Percentiles rank a stretch among this genome's conserved stretches.
These are phyloP conservation scores for Umbelopsis sp. DNA, from an alignment of 192 early-diverging fungal species.

Conservation along the genomic window DNA sequence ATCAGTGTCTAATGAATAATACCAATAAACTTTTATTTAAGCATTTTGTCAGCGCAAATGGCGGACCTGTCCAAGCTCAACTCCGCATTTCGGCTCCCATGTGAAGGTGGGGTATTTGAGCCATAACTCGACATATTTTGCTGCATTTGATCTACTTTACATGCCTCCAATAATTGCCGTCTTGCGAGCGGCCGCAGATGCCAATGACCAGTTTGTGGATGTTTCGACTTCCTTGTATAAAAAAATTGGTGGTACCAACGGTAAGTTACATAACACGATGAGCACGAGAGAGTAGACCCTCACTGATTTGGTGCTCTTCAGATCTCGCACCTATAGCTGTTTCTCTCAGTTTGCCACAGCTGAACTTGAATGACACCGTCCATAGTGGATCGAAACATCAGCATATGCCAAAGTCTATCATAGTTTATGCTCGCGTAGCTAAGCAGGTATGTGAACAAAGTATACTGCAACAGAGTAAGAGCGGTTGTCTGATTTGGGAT, in stretches of 20 bases:
- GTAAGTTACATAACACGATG: not conserved
- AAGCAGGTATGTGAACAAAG: not conserved
- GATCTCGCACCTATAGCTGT: not conserved
- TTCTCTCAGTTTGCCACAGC: not conserved
- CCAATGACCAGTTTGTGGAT: slow-evolving; percentile 4
- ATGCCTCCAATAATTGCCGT: slow-evolving; percentile 6
- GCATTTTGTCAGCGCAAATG: slow-evolving; percentile 9
- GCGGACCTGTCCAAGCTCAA: slow-evolving; percentile 19
- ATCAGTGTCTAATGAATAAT: too few species aligned
- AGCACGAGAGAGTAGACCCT: not conserved
- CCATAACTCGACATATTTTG: not conserved
- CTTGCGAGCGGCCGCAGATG: not conserved
- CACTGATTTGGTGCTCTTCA: not conserved
- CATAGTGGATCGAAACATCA: not conserved
- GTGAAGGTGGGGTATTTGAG: slow-evolving; percentile 11
- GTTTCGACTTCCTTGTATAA: slow-evolving; percentile 23
- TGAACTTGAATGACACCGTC: not conserved
- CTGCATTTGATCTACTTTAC: not conserved
- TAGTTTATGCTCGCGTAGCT: slow-evolving; percentile 2
- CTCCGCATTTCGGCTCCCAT: slow-evolving; percentile 23
- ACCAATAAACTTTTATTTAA: too few species aligned
- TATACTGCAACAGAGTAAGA: not conserved
- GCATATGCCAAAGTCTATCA: slow-evolving; percentile 5
- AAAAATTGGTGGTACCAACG: not conserved
- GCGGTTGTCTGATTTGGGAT: not conserved